These are phyloP conservation scores for Thielaviopsis euricoi DNA, from an alignment of 2,329 filamentous ascomycete species.

Conservation along the genomic window DNA sequence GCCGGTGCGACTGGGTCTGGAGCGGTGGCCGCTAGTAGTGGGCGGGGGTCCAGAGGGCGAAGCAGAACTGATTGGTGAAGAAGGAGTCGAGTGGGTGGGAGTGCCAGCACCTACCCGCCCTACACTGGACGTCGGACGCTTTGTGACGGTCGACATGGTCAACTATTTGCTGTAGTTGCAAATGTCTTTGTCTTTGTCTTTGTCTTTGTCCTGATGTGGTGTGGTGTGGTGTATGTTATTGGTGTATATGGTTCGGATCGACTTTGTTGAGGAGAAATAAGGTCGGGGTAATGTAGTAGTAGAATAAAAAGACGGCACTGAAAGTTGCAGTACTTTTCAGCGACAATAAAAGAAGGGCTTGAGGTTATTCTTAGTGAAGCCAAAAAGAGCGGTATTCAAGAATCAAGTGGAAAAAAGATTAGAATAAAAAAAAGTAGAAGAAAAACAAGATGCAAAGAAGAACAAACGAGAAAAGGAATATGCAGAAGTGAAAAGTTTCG, in stretches of 20 bases:
- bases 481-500: not conserved
- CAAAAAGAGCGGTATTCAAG: not conserved
- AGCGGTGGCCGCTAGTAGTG: constrained; percentile 28
- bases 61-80: constrained; percentile 24
- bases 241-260: not conserved
- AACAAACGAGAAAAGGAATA: not conserved
- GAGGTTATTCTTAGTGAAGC: too few species aligned
- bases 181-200: too few species aligned
- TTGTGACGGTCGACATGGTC: constrained; percentile 9
- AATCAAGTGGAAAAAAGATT: not conserved
- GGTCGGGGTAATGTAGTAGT: not conserved
- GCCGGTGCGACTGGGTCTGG: constrained; percentile 40
- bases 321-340: not conserved
- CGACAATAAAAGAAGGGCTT: not conserved
- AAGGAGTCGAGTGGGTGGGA: constrained; percentile 20
- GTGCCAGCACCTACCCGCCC: constrained; percentile 14
- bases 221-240: not conserved
- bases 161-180: not conserved
- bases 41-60: constrained; percentile 10
- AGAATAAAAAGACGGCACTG: not conserved
- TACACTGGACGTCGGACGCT: constrained; percentile 10
- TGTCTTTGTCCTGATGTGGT: too few species aligned
- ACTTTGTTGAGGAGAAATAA: not conserved
- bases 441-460: not conserved
- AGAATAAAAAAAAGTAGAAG: not conserved